Evolutionary conservation across 2,329 filamentous ascomycete genomes (phyloP), one percentile per base, ranked within the genome.

Genomic region (Calonectria hongkongensis): DNA sequence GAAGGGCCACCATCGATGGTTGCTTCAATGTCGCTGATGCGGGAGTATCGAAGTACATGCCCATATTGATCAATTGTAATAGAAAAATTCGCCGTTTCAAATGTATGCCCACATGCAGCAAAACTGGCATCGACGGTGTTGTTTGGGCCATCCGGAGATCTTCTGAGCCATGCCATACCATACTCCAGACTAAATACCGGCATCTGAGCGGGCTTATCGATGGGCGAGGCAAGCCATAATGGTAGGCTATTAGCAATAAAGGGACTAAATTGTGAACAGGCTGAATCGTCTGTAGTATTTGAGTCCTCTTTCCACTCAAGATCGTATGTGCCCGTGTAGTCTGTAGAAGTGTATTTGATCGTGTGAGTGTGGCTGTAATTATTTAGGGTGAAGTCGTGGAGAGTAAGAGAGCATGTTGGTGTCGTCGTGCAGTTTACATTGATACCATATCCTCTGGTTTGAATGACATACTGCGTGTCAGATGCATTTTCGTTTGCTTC

Each of bases 71-170:
- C 28, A 12, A 71, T 9, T 15, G n/a, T 51, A 16, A 71, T 36
- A 15, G 51, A 21, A 58, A 71, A 71, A 9, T 43, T 39, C 2
- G 64, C 69, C 2, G 64, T 71, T 30, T 41, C 3, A 12, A 71
- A 48, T 1, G 12, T 15, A 0, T n/a, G 36, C 1, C 8, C 18
- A 8, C 69, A 71, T 1, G 30, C 9, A 12, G 21, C 5, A 27
- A 54, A 68, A n/a, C 39, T 60, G 15, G 15, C 30, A 12, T 28
- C 21, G 2, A 70, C 39, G 0, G 68, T 50, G 8, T 54, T 16
- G 30, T 60, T 36, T 25, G 2, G 9, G n/a, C 25, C 13, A 13
- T 36, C 8, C 28, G 16, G 45, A 6, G 47, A 30, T 25, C 66
- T 58, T 28, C 51, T 43, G 2, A 28, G 28, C 50, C 50, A 68